A percentile compares a stretch with the other conserved stretches of the same genome.
Evolutionary conservation across 306 rosid genomes (phyloP).

Genomic region (Vigna nakashimae): DNA sequence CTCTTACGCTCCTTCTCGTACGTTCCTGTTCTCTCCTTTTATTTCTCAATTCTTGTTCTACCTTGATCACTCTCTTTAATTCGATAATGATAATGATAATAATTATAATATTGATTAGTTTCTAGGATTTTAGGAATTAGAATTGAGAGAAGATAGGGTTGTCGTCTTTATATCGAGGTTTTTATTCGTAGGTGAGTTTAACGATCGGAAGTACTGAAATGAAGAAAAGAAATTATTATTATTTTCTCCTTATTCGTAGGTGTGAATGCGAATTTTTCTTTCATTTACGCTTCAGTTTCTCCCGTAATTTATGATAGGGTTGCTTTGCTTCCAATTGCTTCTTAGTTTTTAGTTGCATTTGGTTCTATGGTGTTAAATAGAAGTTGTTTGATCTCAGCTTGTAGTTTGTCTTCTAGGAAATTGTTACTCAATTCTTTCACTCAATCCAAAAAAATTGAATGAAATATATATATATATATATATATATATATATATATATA

Average conservation of each 20-base stretch:
- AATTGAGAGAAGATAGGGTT: slow-evolving; percentile 25
- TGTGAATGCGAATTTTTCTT: neutral
- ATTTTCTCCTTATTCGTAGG: neutral
- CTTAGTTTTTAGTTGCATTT: slow-evolving; percentile 1
- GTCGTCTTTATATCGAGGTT: neutral
- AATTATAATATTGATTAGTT: neutral
- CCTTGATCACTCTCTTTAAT: neutral
- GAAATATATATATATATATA: neutral
- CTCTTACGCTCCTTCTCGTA: slow-evolving; percentile 92
- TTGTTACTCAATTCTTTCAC: slow-evolving; percentile 26
- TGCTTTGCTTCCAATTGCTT: slow-evolving; percentile 21
- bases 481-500: neutral
- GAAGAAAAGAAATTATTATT: slow-evolving; percentile 1
- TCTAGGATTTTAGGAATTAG: slow-evolving; percentile 23
- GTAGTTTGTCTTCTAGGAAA: slow-evolving; percentile 1
- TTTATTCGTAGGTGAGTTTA: neutral
- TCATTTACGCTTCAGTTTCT: neutral
- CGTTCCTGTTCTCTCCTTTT: slow-evolving; percentile 28
- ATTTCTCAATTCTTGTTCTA: neutral
- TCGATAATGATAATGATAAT: neutral
- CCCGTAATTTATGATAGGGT: neutral
- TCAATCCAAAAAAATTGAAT: neutral
- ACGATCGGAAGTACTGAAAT: neutral
- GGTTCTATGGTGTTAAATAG: slow-evolving; percentile 6
- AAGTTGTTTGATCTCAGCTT: neutral